Evolutionary conservation across 1,284 basidiomycete genomes (phyloP), one percentile per base, ranked within the genome.

Genomic region (Phylloboletellus chloephorus): DNA sequence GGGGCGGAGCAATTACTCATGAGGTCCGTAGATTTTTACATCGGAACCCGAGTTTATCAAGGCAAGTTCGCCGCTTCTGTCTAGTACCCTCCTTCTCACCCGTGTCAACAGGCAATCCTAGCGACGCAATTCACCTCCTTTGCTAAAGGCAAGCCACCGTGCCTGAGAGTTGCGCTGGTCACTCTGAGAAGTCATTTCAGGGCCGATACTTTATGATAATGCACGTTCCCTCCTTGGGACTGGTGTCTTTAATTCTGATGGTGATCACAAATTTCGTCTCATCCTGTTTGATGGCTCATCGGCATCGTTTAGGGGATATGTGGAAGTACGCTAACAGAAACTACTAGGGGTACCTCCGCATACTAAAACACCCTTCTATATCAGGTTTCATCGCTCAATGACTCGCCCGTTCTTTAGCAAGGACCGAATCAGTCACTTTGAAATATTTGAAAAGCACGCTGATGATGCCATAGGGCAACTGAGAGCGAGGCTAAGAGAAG

Each of bases 161-260:
- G 6, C 28, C 20, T 26, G 35, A 19, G 19, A 8, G 16, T 38
- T 26, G 23, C 22, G 15, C 26, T 31, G 2, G 30, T 13, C 30
- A 13, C 17, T 32, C 55, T 52, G 41, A 48, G 42, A 49, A 11
- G 39, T 22, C 25, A 16, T 30, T 23, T 5, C 44, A 60, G 51
- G 56, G n/a, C 44, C 48, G 11, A 16, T 51, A 12, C 44, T 49
- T n/a, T 47, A 51, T 16, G 52, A 58, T 5, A 57, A 54, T 31
- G 43, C 67, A 23, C 44, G 52, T 21, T 61, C 66, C 3, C 48
- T 77, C 12, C 61, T 77, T 10, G 75, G 75, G 36, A 68, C 68
- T 23, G 78, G 78, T 0, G 74, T 79, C 1, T 79, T 80, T 50
- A 79, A 79, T 46, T 69, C 74, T 1, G 77, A 80, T 50, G 77